Evolutionary conservation across 1,139 yeast genomes (phyloP).

Genomic region (Blastobotrys serpentis): DNA sequence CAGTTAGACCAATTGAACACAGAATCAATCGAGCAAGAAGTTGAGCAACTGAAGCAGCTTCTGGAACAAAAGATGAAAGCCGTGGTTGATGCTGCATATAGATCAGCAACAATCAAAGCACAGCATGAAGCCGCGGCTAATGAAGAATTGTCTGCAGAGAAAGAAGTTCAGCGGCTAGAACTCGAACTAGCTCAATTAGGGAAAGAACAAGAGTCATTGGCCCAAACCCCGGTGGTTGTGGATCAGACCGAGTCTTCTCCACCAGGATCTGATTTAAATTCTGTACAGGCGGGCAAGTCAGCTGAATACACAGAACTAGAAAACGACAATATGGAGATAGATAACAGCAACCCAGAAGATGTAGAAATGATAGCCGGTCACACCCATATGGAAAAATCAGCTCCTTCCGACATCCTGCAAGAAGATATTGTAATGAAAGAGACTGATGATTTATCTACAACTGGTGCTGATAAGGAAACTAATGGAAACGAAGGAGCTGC

Average conservation of each 20-base stretch:
- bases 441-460: too few species aligned
- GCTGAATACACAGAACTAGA: too few species aligned
- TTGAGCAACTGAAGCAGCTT: constrained; percentile 18
- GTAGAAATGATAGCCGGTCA: too few species aligned
- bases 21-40: constrained; percentile 18
- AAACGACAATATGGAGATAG: too few species aligned
- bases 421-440: background rate
- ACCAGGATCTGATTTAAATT: background rate
- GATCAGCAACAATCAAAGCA: background rate
- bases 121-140: constrained; percentile 4
- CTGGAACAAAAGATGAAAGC: constrained; percentile 17
- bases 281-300: too few species aligned
- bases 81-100: constrained; percentile 9
- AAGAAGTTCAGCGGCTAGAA: constrained; percentile 5
- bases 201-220: background rate
- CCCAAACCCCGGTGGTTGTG: background rate
- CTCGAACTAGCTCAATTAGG: background rate
- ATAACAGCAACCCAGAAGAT: too few species aligned
- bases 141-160: constrained; percentile 3
- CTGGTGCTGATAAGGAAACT: too few species aligned
- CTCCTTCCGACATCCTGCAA: background rate
- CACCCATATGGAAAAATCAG: too few species aligned
- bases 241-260: background rate
- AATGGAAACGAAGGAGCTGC: background rate
- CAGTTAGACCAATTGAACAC: constrained; percentile 17